Percentiles rank a stretch among this genome's conserved stretches.
phyloP scores from a whole-genome alignment of 2,329 filamentous ascomycete species.

The Coniochaeta hoffmannii region DNA sequence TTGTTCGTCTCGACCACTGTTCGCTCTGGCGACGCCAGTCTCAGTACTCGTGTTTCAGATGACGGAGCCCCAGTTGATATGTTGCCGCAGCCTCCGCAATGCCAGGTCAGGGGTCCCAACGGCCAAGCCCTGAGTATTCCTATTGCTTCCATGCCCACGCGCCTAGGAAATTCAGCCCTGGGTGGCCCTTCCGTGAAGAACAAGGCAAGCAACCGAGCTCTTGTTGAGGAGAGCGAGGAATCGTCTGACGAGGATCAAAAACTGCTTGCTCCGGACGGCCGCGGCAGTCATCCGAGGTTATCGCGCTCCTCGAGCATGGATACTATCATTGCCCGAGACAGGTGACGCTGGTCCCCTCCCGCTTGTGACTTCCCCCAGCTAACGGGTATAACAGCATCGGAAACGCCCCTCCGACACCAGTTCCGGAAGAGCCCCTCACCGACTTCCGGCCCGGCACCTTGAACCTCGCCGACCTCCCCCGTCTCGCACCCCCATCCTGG shows the following conservation, averaged over 20 bases:
- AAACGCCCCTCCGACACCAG: constrained; percentile 6
- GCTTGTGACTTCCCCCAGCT: not conserved
- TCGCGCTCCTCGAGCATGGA: constrained; percentile 9
- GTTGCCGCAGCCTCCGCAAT: constrained; percentile 11
- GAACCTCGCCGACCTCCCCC: constrained; percentile 52
- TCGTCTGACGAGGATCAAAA: constrained; percentile 32
- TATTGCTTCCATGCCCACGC: constrained; percentile 21
- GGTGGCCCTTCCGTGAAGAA: not conserved
- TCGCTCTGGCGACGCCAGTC: not conserved
- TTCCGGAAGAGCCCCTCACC: constrained; percentile 16
- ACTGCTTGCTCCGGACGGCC: constrained; percentile 26
- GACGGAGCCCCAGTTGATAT: constrained; percentile 9
- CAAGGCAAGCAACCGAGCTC: not conserved
- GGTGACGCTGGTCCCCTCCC: not conserved
- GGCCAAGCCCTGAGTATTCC: constrained; percentile 20
- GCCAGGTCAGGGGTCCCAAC: constrained; percentile 9
- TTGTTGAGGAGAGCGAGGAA: constrained; percentile 31
- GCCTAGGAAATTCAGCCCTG: constrained; percentile 5
- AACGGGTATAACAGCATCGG: not conserved
- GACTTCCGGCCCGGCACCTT: constrained; percentile 61
- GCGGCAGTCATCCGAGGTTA: not conserved
- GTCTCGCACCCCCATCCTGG: constrained; percentile 59
- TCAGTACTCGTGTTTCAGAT: not conserved
- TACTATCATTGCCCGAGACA: not conserved
- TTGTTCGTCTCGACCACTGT: constrained; percentile 48